phyloP scores from a whole-genome alignment of 768 basidiomycete species.

The Hygrocybe coccinea region DNA sequence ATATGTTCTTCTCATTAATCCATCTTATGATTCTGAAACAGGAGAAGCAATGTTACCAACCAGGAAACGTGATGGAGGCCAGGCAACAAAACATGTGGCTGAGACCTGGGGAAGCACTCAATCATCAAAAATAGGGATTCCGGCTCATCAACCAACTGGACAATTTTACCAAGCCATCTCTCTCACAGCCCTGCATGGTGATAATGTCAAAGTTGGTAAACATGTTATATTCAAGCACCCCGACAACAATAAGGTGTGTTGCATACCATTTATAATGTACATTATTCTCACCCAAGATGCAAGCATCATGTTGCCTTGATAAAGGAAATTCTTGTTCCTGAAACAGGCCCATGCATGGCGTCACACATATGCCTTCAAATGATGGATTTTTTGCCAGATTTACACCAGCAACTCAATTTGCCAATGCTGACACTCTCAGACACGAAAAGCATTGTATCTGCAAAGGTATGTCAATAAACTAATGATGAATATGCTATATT shows the following conservation, averaged over 20 bases:
- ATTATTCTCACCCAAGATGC: neutral
- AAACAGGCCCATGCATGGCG: neutral
- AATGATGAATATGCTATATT: neutral
- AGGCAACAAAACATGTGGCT: neutral
- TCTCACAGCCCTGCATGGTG: neutral
- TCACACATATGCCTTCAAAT: neutral
- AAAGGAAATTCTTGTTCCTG: conserved; percentile 3
- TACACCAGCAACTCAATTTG: neutral
- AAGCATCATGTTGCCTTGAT: conserved; percentile 1
- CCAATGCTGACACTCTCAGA: neutral
- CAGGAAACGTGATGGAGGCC: neutral
- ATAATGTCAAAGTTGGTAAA: neutral
- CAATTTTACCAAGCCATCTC: neutral
- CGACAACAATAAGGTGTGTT: neutral
- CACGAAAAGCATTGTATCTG: neutral
- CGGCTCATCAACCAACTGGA: neutral
- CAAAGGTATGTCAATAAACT: neutral
- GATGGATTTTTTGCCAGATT: neutral
- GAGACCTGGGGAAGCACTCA: neutral
- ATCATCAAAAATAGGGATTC: neutral
- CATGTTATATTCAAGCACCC: neutral
- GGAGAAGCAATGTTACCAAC: neutral
- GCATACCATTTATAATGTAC: neutral
- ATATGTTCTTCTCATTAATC: neutral
- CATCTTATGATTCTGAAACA: neutral